Evolutionary conservation across 352 stramenopile species (phyloP).

Genomic region (Phytophthora constricta): DNA sequence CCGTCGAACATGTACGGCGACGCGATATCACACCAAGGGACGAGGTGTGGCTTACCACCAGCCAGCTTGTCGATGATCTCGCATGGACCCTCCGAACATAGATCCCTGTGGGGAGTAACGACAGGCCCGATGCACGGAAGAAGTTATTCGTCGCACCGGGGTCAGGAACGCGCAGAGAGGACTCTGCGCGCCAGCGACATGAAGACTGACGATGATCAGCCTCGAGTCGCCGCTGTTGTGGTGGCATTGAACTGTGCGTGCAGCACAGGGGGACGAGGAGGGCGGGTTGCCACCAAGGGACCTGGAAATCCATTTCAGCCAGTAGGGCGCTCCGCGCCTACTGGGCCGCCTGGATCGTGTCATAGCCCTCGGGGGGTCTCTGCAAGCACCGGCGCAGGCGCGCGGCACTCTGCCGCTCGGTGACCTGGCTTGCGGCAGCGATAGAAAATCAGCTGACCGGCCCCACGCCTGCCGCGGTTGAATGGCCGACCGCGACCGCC

Average conservation of each 20-base stretch:
- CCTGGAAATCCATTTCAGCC: conserved; percentile 7
- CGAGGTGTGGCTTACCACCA: conserved; percentile 9
- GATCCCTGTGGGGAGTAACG: neutral
- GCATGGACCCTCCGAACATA: neutral
- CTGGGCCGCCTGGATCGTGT: neutral
- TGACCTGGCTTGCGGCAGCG: neutral
- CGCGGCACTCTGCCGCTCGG: conserved; percentile 13
- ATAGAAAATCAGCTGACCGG: neutral
- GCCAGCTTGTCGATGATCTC: conserved; percentile 19
- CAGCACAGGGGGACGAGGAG: conserved; percentile 12
- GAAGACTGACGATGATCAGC: conserved; percentile 14
- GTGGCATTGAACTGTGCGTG: conserved; percentile 18
- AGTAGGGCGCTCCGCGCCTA: conserved; percentile 14
- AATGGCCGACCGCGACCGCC: neutral
- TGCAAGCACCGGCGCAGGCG: conserved; percentile 4
- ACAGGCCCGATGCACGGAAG: conserved; percentile 11
- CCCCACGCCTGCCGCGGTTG: too few species aligned
- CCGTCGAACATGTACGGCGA: conserved; percentile 13
- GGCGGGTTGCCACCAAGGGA: neutral
- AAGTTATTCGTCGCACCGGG: conserved; percentile 37
- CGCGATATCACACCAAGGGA: neutral
- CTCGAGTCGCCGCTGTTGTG: conserved; percentile 5
- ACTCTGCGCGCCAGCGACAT: neutral
- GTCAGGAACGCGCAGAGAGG: conserved; percentile 25
- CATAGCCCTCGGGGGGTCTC: too few species aligned